These are phyloP conservation scores for Colletotrichum musicola DNA, from an alignment of 2,329 filamentous ascomycete species.

Conservation along the genomic window DNA sequence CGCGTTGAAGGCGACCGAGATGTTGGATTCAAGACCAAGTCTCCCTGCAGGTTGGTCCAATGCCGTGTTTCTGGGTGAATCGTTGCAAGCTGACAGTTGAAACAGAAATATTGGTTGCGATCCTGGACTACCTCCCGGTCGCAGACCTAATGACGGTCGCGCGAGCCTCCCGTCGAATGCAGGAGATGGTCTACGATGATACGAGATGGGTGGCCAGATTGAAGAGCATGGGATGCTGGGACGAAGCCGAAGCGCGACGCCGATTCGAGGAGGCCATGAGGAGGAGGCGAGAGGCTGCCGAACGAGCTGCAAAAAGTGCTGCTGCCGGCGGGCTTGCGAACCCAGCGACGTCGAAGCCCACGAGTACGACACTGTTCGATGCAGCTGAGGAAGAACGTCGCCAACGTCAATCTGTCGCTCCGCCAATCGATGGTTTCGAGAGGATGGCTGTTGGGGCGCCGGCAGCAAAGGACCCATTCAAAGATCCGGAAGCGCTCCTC, in stretches of 20 bases:
- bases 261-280: slow-evolving; percentile 80
- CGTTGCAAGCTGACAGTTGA: slow-evolving; percentile 21
- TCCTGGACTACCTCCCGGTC: slow-evolving; percentile 90
- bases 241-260: slow-evolving; percentile 85
- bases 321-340: slow-evolving; percentile 41
- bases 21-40: slow-evolving; percentile 81
- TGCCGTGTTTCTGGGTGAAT: neutral
- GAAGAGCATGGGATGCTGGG: slow-evolving; percentile 91
- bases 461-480: slow-evolving; percentile 58
- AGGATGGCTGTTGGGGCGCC: slow-evolving; percentile 71
- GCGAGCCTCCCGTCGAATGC: slow-evolving; percentile 84
- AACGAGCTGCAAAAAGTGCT: slow-evolving; percentile 43
- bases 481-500: slow-evolving; percentile 75
- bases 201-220: slow-evolving; percentile 92
- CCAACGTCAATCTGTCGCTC: slow-evolving; percentile 51
- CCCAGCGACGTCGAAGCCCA: slow-evolving; percentile 43
- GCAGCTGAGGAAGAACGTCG: slow-evolving; percentile 74
- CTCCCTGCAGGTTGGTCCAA: slow-evolving; percentile 81
- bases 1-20: slow-evolving; percentile 83
- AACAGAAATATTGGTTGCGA: slow-evolving; percentile 85
- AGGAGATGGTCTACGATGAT: slow-evolving; percentile 99
- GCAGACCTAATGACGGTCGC: slow-evolving; percentile 89
- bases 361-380: slow-evolving; percentile 78
- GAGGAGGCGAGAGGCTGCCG: slow-evolving; percentile 68
- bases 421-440: slow-evolving; percentile 78